phyloP scores from a whole-genome alignment of 2,329 filamentous ascomycete genomes.

The Scorias spongiosa region DNA sequence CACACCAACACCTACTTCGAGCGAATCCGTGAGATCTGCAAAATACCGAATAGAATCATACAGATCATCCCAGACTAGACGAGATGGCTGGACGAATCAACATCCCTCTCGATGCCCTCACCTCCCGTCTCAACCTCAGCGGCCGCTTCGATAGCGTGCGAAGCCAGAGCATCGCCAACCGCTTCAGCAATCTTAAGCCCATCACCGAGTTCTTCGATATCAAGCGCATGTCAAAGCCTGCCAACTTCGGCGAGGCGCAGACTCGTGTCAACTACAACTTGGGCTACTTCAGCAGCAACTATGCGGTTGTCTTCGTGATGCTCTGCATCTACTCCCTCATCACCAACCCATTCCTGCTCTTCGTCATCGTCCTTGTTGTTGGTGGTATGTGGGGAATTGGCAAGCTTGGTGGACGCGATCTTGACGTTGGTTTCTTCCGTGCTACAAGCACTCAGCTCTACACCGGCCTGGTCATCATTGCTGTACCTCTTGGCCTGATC shows the following conservation, averaged over 20 bases:
- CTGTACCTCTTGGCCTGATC: slow-evolving; percentile 71
- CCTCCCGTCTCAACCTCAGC: slow-evolving; percentile 72
- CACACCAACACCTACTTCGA: no score
- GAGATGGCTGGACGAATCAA: slow-evolving; percentile 47
- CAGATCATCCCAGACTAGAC: no score
- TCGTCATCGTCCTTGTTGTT: slow-evolving; percentile 79
- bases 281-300: slow-evolving; percentile 96
- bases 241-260: slow-evolving; percentile 79
- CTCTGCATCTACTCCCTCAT: slow-evolving; percentile 90
- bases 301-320: slow-evolving; percentile 85
- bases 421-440: slow-evolving; percentile 68
- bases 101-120: slow-evolving; percentile 82
- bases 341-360: slow-evolving; percentile 72
- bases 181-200: slow-evolving; percentile 86
- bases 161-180: slow-evolving; percentile 59
- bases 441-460: slow-evolving; percentile 89
- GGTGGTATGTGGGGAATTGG: slow-evolving; percentile 83
- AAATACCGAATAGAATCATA: no score
- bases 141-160: slow-evolving; percentile 77
- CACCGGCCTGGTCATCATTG: slow-evolving; percentile 68
- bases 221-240: slow-evolving; percentile 88
- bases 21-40: no score
- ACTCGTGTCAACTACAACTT: slow-evolving; percentile 94
- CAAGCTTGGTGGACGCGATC: slow-evolving; percentile 74
- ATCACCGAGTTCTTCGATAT: slow-evolving; percentile 89